A percentile compares a stretch with the other conserved stretches of the same genome.
These are phyloP conservation scores for Jatropha podagrica DNA, from an alignment of 441 rosid species.

Conservation along the genomic window DNA sequence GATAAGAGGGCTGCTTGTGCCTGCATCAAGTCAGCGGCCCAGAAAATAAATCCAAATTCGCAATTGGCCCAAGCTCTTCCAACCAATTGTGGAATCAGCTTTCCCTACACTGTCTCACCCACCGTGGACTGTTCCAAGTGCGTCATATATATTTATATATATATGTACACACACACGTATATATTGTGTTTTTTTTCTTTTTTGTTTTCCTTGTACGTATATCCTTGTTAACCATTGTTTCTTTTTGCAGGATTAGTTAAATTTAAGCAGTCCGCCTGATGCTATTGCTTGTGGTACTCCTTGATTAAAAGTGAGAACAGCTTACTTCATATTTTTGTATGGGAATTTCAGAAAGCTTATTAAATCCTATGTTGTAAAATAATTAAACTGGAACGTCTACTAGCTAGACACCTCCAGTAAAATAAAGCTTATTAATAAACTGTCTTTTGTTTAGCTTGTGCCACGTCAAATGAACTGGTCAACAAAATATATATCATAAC, in stretches of 20 bases:
- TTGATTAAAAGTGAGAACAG: neutral
- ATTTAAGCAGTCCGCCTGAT: neutral
- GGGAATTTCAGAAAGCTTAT: neutral
- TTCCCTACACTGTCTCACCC: conserved; percentile 58
- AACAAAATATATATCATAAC: too few relatives aligned
- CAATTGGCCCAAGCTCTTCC: conserved; percentile 70
- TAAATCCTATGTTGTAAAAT: neutral
- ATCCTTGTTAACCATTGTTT: neutral
- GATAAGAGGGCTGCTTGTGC: conserved; percentile 70
- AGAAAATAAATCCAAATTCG: conserved; percentile 49
- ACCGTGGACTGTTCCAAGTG: conserved; percentile 74
- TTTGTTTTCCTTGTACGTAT: neutral
- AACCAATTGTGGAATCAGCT: conserved; percentile 54
- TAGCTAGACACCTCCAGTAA: conserved; percentile 2
- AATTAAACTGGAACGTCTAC: conserved; percentile 9
- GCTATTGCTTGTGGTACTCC: neutral
- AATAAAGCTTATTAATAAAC: conserved; percentile 6
- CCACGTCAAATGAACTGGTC: too few relatives aligned
- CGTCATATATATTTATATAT: conserved; percentile 6
- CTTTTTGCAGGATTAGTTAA: conserved; percentile 26
- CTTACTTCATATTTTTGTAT: neutral
- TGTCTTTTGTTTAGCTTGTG: neutral
- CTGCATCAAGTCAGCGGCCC: conserved; percentile 69
- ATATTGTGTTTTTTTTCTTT: too few relatives aligned
- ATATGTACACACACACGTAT: neutral